phyloP scores from a whole-genome alignment of 129 eudicot species.

The Centrapalus pauciflorus region DNA sequence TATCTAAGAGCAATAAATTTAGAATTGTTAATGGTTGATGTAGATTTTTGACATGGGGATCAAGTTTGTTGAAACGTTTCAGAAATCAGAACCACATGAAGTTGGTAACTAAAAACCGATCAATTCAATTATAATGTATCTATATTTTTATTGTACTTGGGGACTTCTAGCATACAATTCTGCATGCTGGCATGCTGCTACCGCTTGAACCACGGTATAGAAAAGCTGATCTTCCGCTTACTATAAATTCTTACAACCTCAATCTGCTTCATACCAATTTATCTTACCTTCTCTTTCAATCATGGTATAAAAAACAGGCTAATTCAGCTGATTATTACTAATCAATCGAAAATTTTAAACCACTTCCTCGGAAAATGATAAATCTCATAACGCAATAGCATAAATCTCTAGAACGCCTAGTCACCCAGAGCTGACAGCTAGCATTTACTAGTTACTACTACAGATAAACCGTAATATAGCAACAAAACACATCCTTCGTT shows the following conservation, averaged over 20 bases:
- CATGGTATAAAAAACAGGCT: neutral
- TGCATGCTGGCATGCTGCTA: conserved; percentile 1
- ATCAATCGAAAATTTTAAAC: neutral
- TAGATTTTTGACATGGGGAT: neutral
- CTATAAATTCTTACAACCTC: neutral
- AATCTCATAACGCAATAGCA: neutral
- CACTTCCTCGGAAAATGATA: neutral
- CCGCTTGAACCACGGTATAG: neutral
- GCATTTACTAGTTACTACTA: neutral
- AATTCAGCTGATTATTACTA: neutral
- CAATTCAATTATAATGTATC: neutral
- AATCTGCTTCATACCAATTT: neutral
- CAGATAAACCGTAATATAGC: neutral
- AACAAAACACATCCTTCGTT: neutral
- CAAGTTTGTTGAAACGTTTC: neutral
- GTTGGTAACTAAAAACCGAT: neutral
- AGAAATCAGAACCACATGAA: neutral
- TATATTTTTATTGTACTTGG: neutral
- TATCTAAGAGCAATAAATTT: neutral
- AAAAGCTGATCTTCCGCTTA: conserved; percentile 5
- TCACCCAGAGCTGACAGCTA: neutral
- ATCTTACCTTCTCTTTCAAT: neutral
- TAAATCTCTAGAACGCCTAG: neutral
- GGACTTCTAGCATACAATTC: neutral
- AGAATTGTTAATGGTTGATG: neutral